These are phyloP conservation scores for Aureobasidium sp. DNA, from an alignment of 2,329 filamentous ascomycete genomes.

Conservation along the genomic window DNA sequence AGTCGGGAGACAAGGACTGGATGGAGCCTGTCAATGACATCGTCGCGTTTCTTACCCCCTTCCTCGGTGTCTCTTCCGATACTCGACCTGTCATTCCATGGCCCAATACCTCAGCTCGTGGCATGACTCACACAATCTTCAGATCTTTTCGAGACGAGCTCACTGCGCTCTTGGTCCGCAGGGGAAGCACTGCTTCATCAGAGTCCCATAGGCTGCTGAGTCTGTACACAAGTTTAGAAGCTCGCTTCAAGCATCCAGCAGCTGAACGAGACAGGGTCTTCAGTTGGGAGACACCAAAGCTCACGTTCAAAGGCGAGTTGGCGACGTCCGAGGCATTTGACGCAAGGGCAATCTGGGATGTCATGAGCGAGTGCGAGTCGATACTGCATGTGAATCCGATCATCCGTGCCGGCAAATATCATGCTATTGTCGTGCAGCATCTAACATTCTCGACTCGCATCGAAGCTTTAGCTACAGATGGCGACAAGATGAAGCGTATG, in stretches of 20 bases:
- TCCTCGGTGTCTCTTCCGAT: not conserved
- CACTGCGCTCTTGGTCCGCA: not conserved
- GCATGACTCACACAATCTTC: conserved; percentile 8
- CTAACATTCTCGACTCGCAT: not conserved
- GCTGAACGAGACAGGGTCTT: not conserved
- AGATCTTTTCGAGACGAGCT: not conserved
- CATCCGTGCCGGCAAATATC: conserved; percentile 1
- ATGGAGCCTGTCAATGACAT: conserved; percentile 9
- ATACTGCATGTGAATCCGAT: not conserved
- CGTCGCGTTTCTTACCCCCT: not conserved
- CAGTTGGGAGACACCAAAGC: not conserved
- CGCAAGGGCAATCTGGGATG: not conserved
- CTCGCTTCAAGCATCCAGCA: not conserved
- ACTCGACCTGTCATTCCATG: conserved; percentile 7
- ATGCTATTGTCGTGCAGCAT: conserved; percentile 1
- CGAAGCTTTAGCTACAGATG: not conserved
- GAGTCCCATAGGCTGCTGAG: not conserved
- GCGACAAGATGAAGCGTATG: conserved; percentile 8
- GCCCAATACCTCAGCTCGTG: conserved; percentile 2
- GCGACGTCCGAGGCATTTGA: not conserved
- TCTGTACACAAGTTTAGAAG: not conserved
- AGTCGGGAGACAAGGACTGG: conserved; percentile 6
- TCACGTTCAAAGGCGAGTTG: not conserved
- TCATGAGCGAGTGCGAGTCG: not conserved
- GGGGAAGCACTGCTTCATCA: not conserved